Evolutionary conservation across 768 basidiomycete species (phyloP).

Genomic region (Termitomyces sp.): DNA sequence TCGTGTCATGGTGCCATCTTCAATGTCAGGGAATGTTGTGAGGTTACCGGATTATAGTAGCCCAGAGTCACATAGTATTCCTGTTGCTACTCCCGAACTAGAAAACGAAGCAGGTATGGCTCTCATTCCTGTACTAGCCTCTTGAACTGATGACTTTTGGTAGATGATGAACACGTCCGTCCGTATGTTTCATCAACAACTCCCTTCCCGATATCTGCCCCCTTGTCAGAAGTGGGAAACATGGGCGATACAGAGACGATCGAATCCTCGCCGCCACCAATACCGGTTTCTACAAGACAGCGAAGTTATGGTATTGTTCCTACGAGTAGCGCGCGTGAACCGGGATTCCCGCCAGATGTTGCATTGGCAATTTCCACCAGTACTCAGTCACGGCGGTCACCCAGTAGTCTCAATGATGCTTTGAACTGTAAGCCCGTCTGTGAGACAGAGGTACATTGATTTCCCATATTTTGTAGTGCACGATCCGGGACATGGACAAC

Average conservation of each 20-base stretch:
- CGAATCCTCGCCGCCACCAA: conserved; percentile 21
- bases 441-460: not conserved
- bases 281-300: conserved; percentile 17
- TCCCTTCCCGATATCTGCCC: conserved; percentile 15
- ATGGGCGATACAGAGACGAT: conserved; percentile 27
- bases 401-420: conserved; percentile 73
- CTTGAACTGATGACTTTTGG: conserved; percentile 1
- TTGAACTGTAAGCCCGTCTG: conserved; percentile 26
- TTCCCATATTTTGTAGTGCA: conserved; percentile 19
- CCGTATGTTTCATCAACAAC: conserved; percentile 12
- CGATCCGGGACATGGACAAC: conserved; percentile 20
- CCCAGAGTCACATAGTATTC: conserved; percentile 30
- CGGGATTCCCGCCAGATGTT: conserved; percentile 11
- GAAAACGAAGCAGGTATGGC: conserved; percentile 36
- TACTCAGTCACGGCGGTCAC: conserved; percentile 67
- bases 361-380: conserved; percentile 33
- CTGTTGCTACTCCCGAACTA: conserved; percentile 16
- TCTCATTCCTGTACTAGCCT: not conserved
- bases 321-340: conserved; percentile 13
- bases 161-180: conserved; percentile 14
- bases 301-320: conserved; percentile 23
- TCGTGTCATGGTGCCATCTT: conserved; percentile 37
- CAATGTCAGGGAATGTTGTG: conserved; percentile 16
- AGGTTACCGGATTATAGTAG: conserved; percentile 11
- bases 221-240: conserved; percentile 9